A percentile compares a stretch with the other conserved stretches of the same genome.
Evolutionary conservation across 2,329 filamentous ascomycete genomes (phyloP).

Genomic region (Hypoxylon sp.): DNA sequence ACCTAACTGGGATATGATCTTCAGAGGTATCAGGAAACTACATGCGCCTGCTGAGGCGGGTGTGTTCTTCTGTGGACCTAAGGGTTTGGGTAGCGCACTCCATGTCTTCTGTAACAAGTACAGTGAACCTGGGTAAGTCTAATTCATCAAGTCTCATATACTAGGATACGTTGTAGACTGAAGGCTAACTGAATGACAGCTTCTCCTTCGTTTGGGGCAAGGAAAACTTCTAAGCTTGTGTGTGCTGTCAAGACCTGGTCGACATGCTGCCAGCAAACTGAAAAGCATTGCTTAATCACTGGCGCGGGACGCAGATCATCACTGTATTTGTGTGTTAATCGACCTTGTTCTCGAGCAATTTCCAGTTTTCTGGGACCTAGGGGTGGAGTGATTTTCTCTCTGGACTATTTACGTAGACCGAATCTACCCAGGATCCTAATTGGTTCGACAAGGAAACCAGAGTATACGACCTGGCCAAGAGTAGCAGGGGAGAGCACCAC

Average conservation of each 20-base stretch:
- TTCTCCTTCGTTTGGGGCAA: constrained; percentile 52
- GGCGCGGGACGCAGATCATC: constrained; percentile 46
- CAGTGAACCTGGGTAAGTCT: constrained; percentile 80
- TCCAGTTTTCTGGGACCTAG: constrained; percentile 31
- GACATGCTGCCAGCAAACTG: constrained; percentile 28
- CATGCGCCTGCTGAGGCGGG: constrained; percentile 80
- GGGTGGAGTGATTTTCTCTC: constrained; percentile 12
- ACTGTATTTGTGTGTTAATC: constrained; percentile 40
- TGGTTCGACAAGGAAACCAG: constrained; percentile 28
- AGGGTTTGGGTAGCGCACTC: constrained; percentile 80
- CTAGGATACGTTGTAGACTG: neutral
- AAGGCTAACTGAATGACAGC: constrained; percentile 32
- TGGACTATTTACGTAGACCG: constrained; percentile 32
- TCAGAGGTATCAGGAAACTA: constrained; percentile 84
- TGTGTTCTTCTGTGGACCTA: constrained; percentile 89
- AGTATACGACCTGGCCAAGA: constrained; percentile 31
- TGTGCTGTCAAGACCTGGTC: constrained; percentile 30
- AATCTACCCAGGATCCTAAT: constrained; percentile 31
- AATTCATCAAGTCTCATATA: neutral
- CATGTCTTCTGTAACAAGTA: constrained; percentile 92
- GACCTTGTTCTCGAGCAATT: constrained; percentile 28
- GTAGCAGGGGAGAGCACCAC: constrained; percentile 21
- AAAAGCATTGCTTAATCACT: constrained; percentile 35
- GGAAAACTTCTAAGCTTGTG: constrained; percentile 49
- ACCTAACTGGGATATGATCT: constrained; percentile 93